Base-by-base conservation (phyloP, 352 stramenopile species). In the Labyrinthula sp. region DNA sequence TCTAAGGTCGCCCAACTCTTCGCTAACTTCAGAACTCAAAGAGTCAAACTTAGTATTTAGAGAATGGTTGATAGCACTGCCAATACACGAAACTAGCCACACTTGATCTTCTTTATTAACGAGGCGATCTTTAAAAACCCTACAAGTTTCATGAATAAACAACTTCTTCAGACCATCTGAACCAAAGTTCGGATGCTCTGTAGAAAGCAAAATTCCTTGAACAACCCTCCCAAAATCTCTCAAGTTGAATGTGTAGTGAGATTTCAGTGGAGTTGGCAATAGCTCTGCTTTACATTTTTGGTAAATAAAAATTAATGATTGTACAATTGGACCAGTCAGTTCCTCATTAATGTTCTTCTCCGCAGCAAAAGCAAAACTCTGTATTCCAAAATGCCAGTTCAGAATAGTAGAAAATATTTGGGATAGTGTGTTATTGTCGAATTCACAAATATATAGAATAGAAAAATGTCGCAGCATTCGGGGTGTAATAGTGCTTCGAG, bases 191-290 rank as follows among this genome's bases (percentile, higher is more conserved):
- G 88, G 75, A 2, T 30, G 24, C 25, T 74, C 62, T 2, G 71
- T 65, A 2, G 87, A 72, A 9, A 93, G 63, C 64, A 92, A 79
- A 20, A 92, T 75, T 21, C 81, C 80, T 45, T 92, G 80, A 3
- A 93, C 71, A 25, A 93, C 78, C 31, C 79, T 64, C 24, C 71
- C 77, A 41, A 93, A 91, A 55, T 93, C 81, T 3, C 81, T 70
- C 38, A 93, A 48, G 35, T 93, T 93, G 61, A 93, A 93, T 10
- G 80, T 92, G 62, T 93, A 93, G 62, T 93, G 82, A 10, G 72
- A 85, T 63, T 92, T 93, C 20, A 79, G 77, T 0, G 82, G 82
- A 8, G 82, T 93, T 20, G 81, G 79, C 1, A 92, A 66, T 22
- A 93, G 60, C 18, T 66, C 56, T 14, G 65, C 62, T 63, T 85